phyloP scores from a whole-genome alignment of 169 alveolate genomes.

The Cryptosporidium ryanae region DNA sequence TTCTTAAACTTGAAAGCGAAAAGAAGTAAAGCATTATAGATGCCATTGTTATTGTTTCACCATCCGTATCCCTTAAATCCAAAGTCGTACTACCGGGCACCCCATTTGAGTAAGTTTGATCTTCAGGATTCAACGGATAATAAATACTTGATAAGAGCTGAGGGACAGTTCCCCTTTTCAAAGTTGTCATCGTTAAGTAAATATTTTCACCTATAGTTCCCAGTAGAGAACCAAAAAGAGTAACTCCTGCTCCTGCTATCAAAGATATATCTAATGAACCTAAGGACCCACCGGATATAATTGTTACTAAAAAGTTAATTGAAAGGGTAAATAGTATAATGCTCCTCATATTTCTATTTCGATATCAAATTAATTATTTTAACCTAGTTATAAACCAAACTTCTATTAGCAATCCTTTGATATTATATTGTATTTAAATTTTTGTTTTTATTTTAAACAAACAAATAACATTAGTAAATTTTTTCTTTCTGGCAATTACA shows the following conservation, averaged over 20 bases:
- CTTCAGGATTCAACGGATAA: constrained; percentile 60
- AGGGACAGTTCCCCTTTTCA: constrained; percentile 62
- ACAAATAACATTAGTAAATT: too few species aligned
- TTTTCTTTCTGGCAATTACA: too few species aligned
- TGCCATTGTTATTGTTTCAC: constrained; percentile 70
- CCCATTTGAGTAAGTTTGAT: constrained; percentile 69
- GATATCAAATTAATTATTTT: too few species aligned
- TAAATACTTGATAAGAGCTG: constrained; percentile 56
- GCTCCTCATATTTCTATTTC: neutral
- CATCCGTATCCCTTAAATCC: constrained; percentile 57
- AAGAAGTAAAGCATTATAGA: constrained; percentile 70
- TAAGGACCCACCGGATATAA: constrained; percentile 50
- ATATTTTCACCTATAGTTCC: constrained; percentile 71
- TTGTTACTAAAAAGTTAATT: neutral
- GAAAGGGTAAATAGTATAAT: neutral
- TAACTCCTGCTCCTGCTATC: constrained; percentile 55
- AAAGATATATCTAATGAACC: constrained; percentile 61
- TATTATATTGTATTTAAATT: too few species aligned
- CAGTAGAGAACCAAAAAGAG: constrained; percentile 36
- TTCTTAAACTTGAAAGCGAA: constrained; percentile 46
- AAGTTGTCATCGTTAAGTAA: constrained; percentile 42
- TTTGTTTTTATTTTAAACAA: too few species aligned
- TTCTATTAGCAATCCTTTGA: too few species aligned
- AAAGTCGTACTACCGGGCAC: constrained; percentile 49
- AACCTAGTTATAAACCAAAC: too few species aligned